These are phyloP conservation scores for Manihot esculenta DNA, from an alignment of 441 rosid species.

Conservation along the genomic window DNA sequence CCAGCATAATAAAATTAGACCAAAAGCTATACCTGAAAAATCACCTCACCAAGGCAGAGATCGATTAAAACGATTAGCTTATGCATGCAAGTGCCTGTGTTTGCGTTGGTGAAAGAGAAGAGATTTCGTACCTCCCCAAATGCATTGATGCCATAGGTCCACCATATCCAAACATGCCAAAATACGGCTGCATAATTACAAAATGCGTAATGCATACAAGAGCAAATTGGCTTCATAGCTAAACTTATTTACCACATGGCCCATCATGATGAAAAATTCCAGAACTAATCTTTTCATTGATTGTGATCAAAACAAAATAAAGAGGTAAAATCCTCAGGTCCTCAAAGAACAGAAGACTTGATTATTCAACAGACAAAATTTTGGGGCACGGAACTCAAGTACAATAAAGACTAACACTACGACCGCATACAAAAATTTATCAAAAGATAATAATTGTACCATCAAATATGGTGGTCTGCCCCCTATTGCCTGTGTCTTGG, in stretches of 20 bases:
- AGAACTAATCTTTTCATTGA: neutral
- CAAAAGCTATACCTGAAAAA: neutral
- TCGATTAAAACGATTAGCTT: neutral
- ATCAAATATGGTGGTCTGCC: constrained; percentile 66
- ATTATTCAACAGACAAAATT: neutral
- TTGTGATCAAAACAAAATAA: neutral
- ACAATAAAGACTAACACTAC: neutral
- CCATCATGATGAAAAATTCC: no score
- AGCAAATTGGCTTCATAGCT: neutral
- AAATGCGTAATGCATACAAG: constrained; percentile 8
- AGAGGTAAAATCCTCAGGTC: neutral
- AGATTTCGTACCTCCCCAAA: constrained; percentile 56
- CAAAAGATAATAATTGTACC: constrained; percentile 32
- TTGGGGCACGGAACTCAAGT: neutral
- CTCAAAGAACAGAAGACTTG: neutral
- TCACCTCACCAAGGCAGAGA: neutral
- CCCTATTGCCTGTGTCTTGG: constrained; percentile 51
- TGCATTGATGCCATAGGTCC: constrained; percentile 72
- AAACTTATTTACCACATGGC: neutral
- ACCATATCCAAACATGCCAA: constrained; percentile 91
- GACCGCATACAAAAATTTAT: neutral
- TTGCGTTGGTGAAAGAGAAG: neutral
- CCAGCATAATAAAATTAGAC: constrained; percentile 3
- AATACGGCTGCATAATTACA: constrained; percentile 56
- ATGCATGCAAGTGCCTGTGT: neutral